Evolutionary conservation across 2,329 filamentous ascomycete genomes (phyloP), one percentile per base, ranked within the genome.

Genomic region (Pseudocercospora crystallina): DNA sequence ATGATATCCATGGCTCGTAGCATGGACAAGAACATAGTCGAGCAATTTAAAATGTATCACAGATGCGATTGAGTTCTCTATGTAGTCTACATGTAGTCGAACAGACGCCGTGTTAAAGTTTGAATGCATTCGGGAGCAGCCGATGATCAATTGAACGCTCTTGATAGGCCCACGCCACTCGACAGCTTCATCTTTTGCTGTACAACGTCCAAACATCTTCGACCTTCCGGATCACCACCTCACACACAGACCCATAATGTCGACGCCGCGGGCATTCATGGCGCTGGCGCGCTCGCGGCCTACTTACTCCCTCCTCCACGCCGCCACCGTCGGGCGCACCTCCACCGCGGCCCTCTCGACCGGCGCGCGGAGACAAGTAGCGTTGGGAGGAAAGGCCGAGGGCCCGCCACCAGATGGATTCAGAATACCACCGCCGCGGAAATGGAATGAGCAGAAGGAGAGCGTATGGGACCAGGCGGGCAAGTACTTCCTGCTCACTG

Each of bases 401-500:
- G 90, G 91, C 42, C 84, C 89, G 61, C 89, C 90, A 61, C 87
- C 89, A 51, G 76, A 84, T 61, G 84, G 85, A 59, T 96, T 96
- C 80, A 85, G 94, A 63, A 79, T 91, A 64, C 81, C 84, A 65
- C 80, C 78, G 57, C 85, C 81, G 44, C 81, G 84, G 70, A 76
- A 83, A 75, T 97, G 90, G 90, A 84, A 95, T 61, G 82, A 95
- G 72, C 80, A 85, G 59, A 79, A 81, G 57, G 90, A 95, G 70
- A 83, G 80, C 59, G 82, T 87, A 32, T 76, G 95, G 62, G 90
- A 96, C 75, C 87, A 86, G 71, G 80, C 90, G 58, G 90, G 89
- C 63, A 94, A 91, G 71, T 97, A 90, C 80, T 99, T 99, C 76
- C 81, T 99, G 70, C 77, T 97, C 80, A 85, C 88, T 47, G 94